These are phyloP conservation scores for Ceratocystiopsis sp. DNA, from an alignment of 2,329 filamentous ascomycete species.

Conservation along the genomic window DNA sequence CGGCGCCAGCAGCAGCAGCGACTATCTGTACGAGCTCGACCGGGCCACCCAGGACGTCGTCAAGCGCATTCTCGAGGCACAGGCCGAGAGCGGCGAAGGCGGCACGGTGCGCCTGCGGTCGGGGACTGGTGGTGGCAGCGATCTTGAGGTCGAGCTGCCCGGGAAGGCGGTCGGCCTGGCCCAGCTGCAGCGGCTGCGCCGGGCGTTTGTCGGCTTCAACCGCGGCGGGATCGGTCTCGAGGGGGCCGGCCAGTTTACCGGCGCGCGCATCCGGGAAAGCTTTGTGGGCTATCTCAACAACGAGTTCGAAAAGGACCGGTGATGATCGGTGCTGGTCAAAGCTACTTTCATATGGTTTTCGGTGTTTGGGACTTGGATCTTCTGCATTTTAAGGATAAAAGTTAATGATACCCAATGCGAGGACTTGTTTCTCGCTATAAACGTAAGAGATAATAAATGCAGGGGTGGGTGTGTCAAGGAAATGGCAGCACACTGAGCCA, in stretches of 20 bases:
- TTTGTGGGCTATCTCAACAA: constrained; percentile 54
- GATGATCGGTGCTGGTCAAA: constrained; percentile 8
- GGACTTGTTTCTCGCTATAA: neutral
- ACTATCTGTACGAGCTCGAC: constrained; percentile 69
- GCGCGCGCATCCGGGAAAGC: constrained; percentile 38
- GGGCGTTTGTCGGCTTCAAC: constrained; percentile 64
- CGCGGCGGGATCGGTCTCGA: constrained; percentile 48
- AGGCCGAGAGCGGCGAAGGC: constrained; percentile 47
- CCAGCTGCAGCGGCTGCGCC: constrained; percentile 58
- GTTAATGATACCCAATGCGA: too few relatives aligned
- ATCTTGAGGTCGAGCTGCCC: constrained; percentile 47
- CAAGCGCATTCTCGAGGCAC: constrained; percentile 49
- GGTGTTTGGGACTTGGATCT: too few relatives aligned
- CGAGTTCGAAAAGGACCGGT: constrained; percentile 37
- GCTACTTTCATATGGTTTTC: too few relatives aligned
- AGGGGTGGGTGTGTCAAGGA: too few relatives aligned
- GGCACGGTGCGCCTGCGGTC: constrained; percentile 36
- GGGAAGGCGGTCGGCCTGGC: constrained; percentile 49
- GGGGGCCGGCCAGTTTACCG: constrained; percentile 34
- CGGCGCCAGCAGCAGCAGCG: constrained; percentile 30
- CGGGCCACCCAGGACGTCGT: constrained; percentile 63
- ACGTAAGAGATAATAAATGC: too few relatives aligned
- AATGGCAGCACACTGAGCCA: too few relatives aligned
- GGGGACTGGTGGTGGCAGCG: constrained; percentile 18
- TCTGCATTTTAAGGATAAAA: too few relatives aligned